Base-by-base conservation (phyloP, 441 rosid species). In the Biscutella laevigata region DNA sequence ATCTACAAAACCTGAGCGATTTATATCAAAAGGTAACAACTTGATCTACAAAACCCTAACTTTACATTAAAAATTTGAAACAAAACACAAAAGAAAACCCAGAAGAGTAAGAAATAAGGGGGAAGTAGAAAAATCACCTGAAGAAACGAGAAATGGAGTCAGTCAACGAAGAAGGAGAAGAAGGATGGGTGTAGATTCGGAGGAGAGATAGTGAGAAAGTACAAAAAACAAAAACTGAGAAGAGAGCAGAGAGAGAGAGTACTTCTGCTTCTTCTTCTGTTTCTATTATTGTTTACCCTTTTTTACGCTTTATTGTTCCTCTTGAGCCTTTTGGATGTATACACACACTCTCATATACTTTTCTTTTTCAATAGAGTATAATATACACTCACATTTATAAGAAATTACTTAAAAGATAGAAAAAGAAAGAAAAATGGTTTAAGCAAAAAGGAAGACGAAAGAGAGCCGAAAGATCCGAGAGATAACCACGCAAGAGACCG, bases 1-100 rank as follows among this genome's bases (percentile, higher is more conserved):
- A n/a, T n/a, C n/a, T n/a, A n/a, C n/a, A n/a, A n/a, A n/a, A n/a
- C n/a, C n/a, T n/a, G n/a, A n/a, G n/a, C n/a, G n/a, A n/a, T n/a
- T n/a, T n/a, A n/a, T n/a, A n/a, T n/a, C n/a, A n/a, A n/a, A n/a
- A n/a, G n/a, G n/a, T n/a, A n/a, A 15, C 53, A 50, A 52, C 8
- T 41, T 64, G 77, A 81, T 81, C 80, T 68, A 45, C 52, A 13
- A 62, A 57, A 28, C 54, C 58, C 40, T 48, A 30, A 13, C 40
- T 26, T 17, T 21, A 26, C 62, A 48, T n/a, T n/a, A 13, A 62
- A 55, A 59, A 52, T 37, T 61, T 21, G 54, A 44, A 47, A 46
- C 9, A 13, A 45, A 14, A 45, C 21, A 8, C 7, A 7, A 46
- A 53, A 42, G 32, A 21, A 62, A 70, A 46, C 55, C 35, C 53